A percentile compares a stretch with the other conserved stretches of the same genome.
These are phyloP conservation scores for Ceratocystis albifundus DNA, from an alignment of 2,329 filamentous ascomycete genomes.

Conservation along the genomic window DNA sequence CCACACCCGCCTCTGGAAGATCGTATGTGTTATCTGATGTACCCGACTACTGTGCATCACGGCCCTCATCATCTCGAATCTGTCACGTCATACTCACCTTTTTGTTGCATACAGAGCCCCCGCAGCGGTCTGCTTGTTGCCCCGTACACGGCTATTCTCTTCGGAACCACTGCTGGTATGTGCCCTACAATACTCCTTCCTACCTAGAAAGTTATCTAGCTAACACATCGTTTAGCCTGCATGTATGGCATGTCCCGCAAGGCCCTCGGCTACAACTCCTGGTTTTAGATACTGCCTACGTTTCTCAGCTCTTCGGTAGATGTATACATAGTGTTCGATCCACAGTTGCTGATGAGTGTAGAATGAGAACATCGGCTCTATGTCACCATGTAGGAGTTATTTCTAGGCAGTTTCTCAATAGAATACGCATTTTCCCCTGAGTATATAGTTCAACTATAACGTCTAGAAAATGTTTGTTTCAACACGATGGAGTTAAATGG, in stretches of 20 bases:
- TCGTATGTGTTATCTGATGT: conserved; percentile 46
- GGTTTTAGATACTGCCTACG: conserved; percentile 44
- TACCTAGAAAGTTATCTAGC: conserved; percentile 10
- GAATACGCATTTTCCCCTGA: neutral
- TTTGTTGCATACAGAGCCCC: conserved; percentile 39
- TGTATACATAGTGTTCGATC: neutral
- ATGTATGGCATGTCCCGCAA: conserved; percentile 66
- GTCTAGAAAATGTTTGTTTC: too few species aligned
- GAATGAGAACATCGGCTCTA: neutral
- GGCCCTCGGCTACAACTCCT: conserved; percentile 67
- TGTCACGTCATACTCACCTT: conserved; percentile 19
- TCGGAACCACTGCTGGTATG: conserved; percentile 52
- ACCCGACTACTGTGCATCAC: neutral
- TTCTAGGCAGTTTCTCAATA: neutral
- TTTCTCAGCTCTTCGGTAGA: neutral
- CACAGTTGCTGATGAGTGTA: neutral
- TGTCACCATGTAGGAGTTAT: neutral
- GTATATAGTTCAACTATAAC: neutral
- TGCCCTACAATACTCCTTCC: conserved; percentile 24
- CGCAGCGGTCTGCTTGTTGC: conserved; percentile 54
- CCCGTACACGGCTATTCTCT: conserved; percentile 56
- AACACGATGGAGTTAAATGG: too few species aligned
- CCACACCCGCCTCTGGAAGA: conserved; percentile 62
- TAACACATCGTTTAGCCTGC: conserved; percentile 33
- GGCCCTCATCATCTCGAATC: conserved; percentile 10